A percentile compares a stretch with the other conserved stretches of the same genome.
phyloP scores from a whole-genome alignment of 495 filamentous ascomycete species.

The Aspergillus hancockii region DNA sequence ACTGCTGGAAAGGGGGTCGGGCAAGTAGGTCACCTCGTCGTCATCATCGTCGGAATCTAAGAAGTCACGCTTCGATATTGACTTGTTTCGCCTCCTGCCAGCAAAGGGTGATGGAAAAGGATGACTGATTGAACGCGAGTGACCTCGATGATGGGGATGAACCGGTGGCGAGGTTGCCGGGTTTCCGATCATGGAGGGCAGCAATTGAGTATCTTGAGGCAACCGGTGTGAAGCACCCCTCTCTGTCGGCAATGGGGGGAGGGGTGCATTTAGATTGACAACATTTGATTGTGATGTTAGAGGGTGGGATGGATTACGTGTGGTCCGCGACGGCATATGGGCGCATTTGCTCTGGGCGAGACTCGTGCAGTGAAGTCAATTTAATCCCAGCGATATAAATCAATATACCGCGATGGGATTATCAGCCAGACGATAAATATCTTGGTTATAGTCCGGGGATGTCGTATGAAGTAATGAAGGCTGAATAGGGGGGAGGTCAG shows the following conservation, averaged over 20 bases:
- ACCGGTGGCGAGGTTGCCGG: conserved; percentile 24
- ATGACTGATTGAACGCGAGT: conserved; percentile 75
- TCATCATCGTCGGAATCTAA: conserved; percentile 46
- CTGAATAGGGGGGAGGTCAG: background rate
- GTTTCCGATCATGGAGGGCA: conserved; percentile 25
- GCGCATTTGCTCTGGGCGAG: conserved; percentile 28
- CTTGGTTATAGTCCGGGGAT: background rate
- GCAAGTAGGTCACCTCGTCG: conserved; percentile 37
- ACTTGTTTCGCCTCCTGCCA: conserved; percentile 52
- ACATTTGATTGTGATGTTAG: conserved; percentile 26
- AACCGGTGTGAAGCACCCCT: conserved; percentile 21
- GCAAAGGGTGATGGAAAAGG: conserved; percentile 68
- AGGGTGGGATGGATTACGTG: conserved; percentile 37
- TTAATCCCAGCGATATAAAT: background rate
- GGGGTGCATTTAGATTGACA: conserved; percentile 21
- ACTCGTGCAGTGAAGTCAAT: conserved; percentile 7
- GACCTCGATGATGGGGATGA: conserved; percentile 39
- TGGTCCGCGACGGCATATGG: conserved; percentile 43
- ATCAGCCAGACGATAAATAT: background rate
- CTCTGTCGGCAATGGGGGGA: conserved; percentile 24
- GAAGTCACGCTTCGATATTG: conserved; percentile 27
- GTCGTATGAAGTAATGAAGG: background rate
- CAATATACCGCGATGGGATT: background rate
- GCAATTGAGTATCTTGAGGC: conserved; percentile 34
- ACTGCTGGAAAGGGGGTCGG: conserved; percentile 29